Evolutionary conservation across 129 eudicot genomes (phyloP).

Genomic region (Smallanthus sonchifolius): DNA sequence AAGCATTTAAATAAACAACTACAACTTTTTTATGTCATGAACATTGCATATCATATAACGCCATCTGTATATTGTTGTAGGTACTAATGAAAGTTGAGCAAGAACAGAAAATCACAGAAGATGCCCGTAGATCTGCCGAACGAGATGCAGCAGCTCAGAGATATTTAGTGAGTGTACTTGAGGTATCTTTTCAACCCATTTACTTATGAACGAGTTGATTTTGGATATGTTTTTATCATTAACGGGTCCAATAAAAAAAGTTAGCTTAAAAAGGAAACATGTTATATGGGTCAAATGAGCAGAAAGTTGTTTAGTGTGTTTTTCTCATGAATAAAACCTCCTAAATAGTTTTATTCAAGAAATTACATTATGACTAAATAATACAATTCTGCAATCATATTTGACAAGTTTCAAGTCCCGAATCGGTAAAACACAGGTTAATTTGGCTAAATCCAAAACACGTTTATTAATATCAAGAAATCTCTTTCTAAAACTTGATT

Average conservation of each 20-base stretch:
- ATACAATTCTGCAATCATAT: neutral
- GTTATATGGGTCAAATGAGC: neutral
- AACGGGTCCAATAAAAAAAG: neutral
- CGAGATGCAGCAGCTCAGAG: conserved; percentile 87
- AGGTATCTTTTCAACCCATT: conserved; percentile 46
- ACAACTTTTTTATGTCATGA: neutral
- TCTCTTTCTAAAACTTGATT: no score
- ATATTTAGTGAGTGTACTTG: conserved; percentile 52
- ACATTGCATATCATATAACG: conserved; percentile 3
- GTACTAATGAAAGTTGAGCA: conserved; percentile 92
- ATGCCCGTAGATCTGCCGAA: conserved; percentile 79
- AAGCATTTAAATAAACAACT: neutral
- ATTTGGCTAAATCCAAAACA: no score
- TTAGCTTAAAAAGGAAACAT: neutral
- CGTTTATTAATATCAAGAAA: no score
- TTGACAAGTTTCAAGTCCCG: no score
- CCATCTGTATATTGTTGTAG: conserved; percentile 25
- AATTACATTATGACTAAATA: neutral
- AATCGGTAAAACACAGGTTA: no score
- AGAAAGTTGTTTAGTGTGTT: neutral
- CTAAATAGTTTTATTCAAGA: neutral
- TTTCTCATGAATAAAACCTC: neutral
- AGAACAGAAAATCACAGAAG: conserved; percentile 82
- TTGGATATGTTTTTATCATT: neutral
- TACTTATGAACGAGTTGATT: neutral